Percentiles rank a stretch among this genome's conserved stretches.
phyloP scores from a whole-genome alignment of 345 rosid species.

The Heritiera fomes region DNA sequence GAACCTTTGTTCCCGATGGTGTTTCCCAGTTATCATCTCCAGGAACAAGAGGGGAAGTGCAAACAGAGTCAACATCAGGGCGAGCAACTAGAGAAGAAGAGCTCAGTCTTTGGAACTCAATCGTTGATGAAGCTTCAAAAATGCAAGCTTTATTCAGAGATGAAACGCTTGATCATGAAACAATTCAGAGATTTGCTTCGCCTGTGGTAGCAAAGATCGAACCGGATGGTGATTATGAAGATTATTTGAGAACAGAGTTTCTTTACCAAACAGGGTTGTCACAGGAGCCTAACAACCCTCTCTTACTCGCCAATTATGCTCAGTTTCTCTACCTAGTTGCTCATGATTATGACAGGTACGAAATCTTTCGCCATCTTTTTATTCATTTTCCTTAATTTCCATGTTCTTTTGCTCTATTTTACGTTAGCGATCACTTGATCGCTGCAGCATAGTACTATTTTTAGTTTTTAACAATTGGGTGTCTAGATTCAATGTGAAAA shows the following conservation, averaged over 20 bases:
- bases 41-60: constrained; percentile 33
- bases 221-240: constrained; percentile 52
- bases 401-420: background rate
- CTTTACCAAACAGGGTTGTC: constrained; percentile 53
- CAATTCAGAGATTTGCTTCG: constrained; percentile 56
- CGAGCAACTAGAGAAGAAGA: constrained; percentile 51
- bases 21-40: constrained; percentile 60
- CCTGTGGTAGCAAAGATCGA: constrained; percentile 58
- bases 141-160: constrained; percentile 50
- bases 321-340: constrained; percentile 82
- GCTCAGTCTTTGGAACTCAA: constrained; percentile 59
- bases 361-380: constrained; percentile 7
- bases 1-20: constrained; percentile 52
- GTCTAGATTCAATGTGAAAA: background rate
- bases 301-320: constrained; percentile 82
- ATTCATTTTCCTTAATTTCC: background rate
- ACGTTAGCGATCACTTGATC: background rate
- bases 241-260: constrained; percentile 64
- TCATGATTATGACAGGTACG: constrained; percentile 76
- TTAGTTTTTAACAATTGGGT: background rate
- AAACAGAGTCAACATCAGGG: constrained; percentile 52
- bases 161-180: constrained; percentile 53
- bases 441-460: background rate
- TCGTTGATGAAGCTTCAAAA: constrained; percentile 67
- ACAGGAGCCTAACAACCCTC: constrained; percentile 67